These are phyloP conservation scores for Colletotrichum viniferum DNA, from an alignment of 2,329 filamentous ascomycete species.

Conservation along the genomic window DNA sequence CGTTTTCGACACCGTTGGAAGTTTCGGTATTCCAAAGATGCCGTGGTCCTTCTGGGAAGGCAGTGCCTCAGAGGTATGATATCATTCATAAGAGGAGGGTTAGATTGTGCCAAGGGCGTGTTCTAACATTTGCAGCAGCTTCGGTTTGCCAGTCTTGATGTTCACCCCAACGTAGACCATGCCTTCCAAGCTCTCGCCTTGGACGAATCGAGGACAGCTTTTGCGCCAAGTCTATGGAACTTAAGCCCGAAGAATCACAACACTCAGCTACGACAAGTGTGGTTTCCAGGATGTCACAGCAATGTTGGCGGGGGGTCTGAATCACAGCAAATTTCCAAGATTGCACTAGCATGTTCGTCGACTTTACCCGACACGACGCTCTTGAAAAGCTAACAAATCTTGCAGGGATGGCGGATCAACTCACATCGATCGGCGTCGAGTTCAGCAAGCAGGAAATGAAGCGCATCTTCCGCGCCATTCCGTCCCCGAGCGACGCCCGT, in stretches of 20 bases:
- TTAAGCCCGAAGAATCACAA: slow-evolving; percentile 11
- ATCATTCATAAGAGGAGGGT: rapidly evolving
- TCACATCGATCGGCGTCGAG: slow-evolving; percentile 26
- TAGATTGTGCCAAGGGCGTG: neutral
- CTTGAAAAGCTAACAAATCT: neutral
- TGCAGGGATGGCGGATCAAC: slow-evolving; percentile 26
- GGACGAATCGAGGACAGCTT: slow-evolving; percentile 50
- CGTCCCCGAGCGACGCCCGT: neutral
- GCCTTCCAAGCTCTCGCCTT: slow-evolving; percentile 61
- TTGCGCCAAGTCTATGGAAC: slow-evolving; percentile 33
- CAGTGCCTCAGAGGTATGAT: neutral
- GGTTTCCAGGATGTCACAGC: slow-evolving; percentile 65
- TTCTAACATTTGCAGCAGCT: neutral
- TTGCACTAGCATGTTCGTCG: slow-evolving; percentile 25
- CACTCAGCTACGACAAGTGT: slow-evolving; percentile 31
- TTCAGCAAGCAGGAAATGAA: slow-evolving; percentile 26
- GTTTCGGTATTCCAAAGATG: slow-evolving; percentile 36
- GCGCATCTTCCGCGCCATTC: slow-evolving; percentile 21
- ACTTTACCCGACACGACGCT: neutral
- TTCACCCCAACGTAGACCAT: slow-evolving; percentile 44
- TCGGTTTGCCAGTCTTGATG: slow-evolving; percentile 20
- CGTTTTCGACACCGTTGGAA: slow-evolving; percentile 58
- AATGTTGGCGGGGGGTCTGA: slow-evolving; percentile 64
- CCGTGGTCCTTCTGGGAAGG: neutral
- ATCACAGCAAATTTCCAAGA: slow-evolving; percentile 26